Conservation (phyloP, 164 flowering plant species). For the Aristolochia fimbriata region DNA sequence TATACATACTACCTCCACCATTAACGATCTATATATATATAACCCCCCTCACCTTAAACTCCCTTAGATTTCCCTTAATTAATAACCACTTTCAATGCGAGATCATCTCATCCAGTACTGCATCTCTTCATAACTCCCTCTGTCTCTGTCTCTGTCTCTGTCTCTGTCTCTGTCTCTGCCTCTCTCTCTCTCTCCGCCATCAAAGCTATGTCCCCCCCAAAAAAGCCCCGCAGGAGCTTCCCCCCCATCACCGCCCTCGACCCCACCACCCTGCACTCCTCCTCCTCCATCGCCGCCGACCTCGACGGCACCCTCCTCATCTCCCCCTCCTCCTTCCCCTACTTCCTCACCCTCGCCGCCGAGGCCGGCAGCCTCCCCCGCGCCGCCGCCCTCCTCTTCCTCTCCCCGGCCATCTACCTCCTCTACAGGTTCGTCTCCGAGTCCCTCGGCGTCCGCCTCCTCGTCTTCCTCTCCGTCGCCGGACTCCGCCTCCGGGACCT, state of each 20-base stretch:
- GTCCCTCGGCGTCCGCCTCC: constrained; percentile 23
- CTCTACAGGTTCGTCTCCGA: constrained; percentile 46
- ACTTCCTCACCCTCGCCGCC: constrained; percentile 56
- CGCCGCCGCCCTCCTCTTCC: constrained; percentile 32
- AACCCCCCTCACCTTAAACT: too few relatives aligned
- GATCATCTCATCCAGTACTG: too few relatives aligned
- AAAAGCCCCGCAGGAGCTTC: neutral
- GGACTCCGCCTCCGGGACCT: constrained; percentile 45
- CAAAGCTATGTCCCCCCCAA: neutral
- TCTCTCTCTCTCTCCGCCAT: too few relatives aligned
- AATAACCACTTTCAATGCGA: too few relatives aligned
- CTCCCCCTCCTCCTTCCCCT: constrained; percentile 55
- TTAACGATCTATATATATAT: too few relatives aligned
- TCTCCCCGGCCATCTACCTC: constrained; percentile 46
- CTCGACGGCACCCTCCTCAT: constrained; percentile 68
- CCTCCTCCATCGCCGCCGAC: constrained; percentile 60
- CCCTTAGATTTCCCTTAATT: too few relatives aligned
- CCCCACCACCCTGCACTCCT: constrained; percentile 25
- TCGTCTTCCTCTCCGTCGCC: constrained; percentile 43
- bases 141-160: too few relatives aligned
- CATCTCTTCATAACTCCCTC: too few relatives aligned
- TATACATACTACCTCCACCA: too few relatives aligned
- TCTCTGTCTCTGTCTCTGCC: too few relatives aligned
- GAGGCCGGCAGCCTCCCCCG: constrained; percentile 61
- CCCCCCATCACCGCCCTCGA: constrained; percentile 33